Conservation (phyloP, 331 rosid genomes). For the Rhamnella rubrinervis region DNA sequence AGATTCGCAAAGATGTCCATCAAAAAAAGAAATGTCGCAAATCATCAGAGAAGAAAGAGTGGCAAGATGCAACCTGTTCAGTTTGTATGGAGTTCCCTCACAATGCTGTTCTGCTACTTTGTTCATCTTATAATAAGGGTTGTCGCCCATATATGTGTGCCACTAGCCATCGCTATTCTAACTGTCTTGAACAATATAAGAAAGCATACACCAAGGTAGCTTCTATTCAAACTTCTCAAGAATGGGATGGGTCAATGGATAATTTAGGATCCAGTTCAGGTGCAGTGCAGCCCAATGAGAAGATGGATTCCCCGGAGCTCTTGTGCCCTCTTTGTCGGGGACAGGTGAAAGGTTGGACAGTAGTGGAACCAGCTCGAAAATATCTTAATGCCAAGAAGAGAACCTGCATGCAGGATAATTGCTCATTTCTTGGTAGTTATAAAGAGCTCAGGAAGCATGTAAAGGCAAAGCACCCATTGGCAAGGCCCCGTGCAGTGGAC, state of each 20-base stretch:
- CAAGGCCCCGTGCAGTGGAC: slow-evolving; percentile 92
- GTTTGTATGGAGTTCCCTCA: slow-evolving; percentile 99
- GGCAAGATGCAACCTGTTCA: slow-evolving; percentile 82
- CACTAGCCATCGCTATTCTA: slow-evolving; percentile 82
- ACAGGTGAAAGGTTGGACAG: slow-evolving; percentile 97
- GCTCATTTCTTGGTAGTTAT: slow-evolving; percentile 74
- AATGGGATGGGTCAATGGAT: slow-evolving; percentile 21
- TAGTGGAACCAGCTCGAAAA: slow-evolving; percentile 81
- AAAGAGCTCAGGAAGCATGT: slow-evolving; percentile 87
- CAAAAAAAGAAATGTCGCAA: slow-evolving; percentile 47
- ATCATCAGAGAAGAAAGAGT: slow-evolving; percentile 66
- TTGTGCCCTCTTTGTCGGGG: slow-evolving; percentile 94
- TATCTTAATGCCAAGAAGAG: slow-evolving; percentile 87
- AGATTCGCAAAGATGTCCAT: slow-evolving; percentile 40
- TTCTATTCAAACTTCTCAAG: slow-evolving; percentile 52
- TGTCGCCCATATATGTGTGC: slow-evolving; percentile 99
- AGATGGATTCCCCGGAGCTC: slow-evolving; percentile 68
- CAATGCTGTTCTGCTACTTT: slow-evolving; percentile 94
- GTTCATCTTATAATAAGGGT: slow-evolving; percentile 94
- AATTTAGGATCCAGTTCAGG: slow-evolving; percentile 37
- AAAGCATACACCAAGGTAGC: slow-evolving; percentile 72
- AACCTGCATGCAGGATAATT: slow-evolving; percentile 81
- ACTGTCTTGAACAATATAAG: slow-evolving; percentile 94
- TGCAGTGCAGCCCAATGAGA: slow-evolving; percentile 45
- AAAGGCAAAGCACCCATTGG: slow-evolving; percentile 74